A percentile compares a stretch with the other conserved stretches of the same genome.
These are phyloP conservation scores for Clitopilus hobsonii DNA, from an alignment of 768 basidiomycete species.

Conservation along the genomic window DNA sequence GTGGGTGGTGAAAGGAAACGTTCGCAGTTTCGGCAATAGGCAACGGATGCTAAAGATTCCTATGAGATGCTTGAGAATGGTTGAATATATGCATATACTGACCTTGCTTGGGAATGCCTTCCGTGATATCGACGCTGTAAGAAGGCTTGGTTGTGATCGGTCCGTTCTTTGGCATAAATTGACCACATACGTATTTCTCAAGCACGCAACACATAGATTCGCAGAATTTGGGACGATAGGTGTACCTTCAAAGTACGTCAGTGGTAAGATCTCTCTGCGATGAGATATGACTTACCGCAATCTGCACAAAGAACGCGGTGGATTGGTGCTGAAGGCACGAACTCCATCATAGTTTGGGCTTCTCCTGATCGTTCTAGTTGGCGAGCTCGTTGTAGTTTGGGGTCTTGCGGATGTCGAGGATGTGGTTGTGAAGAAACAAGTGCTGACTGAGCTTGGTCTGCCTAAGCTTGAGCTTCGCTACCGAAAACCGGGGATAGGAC, in stretches of 20 bases:
- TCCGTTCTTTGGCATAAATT: not conserved
- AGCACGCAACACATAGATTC: constrained; percentile 85
- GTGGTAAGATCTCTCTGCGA: constrained; percentile 3
- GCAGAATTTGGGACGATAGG: constrained; percentile 90
- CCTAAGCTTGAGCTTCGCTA: not conserved
- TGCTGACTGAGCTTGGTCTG: constrained; percentile 10
- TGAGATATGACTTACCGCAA: constrained; percentile 52
- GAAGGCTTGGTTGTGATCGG: constrained; percentile 3
- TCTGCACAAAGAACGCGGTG: constrained; percentile 87
- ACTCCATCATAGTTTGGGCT: constrained; percentile 55
- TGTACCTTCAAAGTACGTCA: constrained; percentile 43
- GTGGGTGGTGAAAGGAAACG: constrained; percentile 89
- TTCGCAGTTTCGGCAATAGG: constrained; percentile 94
- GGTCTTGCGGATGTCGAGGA: not conserved
- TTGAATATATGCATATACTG: constrained; percentile 9
- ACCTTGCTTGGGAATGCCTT: constrained; percentile 96
- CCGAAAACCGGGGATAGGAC: constrained; percentile 2
- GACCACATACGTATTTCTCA: constrained; percentile 75
- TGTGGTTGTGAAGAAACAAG: not conserved
- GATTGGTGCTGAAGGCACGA: constrained; percentile 66
- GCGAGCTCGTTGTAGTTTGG: not conserved
- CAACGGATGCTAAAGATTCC: constrained; percentile 61
- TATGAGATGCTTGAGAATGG: not conserved
- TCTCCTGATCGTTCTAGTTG: not conserved
- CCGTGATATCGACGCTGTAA: constrained; percentile 88